These are phyloP conservation scores for Xylaria sp. DNA, from an alignment of 495 filamentous ascomycete species.

Conservation along the genomic window DNA sequence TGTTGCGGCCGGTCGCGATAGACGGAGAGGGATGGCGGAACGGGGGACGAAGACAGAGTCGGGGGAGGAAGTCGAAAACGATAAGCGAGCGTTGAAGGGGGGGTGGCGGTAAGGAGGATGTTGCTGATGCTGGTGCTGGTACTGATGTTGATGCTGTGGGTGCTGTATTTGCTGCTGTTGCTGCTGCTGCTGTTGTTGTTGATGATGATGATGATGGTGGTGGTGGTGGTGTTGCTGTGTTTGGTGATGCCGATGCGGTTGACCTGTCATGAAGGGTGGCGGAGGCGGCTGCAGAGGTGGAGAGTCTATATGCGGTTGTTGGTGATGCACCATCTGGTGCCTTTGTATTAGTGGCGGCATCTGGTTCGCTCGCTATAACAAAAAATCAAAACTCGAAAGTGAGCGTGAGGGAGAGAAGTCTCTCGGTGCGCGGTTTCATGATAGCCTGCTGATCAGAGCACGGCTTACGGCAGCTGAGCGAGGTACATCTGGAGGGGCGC, in stretches of 20 bases:
- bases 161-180: not conserved
- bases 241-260: constrained; percentile 27
- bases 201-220: no score
- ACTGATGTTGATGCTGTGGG: not conserved
- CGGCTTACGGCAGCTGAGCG: constrained; percentile 40
- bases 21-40: constrained; percentile 49
- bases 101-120: constrained; percentile 12
- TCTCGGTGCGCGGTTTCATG: constrained; percentile 41
- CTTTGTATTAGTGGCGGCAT: constrained; percentile 56
- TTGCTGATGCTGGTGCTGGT: not conserved
- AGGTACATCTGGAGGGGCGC: constrained; percentile 39
- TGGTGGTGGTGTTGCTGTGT: not conserved
- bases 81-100: constrained; percentile 27
- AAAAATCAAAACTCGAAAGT: constrained; percentile 30
- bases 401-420: constrained; percentile 30
- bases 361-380: constrained; percentile 31
- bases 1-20: constrained; percentile 39
- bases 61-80: constrained; percentile 28
- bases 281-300: constrained; percentile 42
- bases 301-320: constrained; percentile 44
- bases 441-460: constrained; percentile 49
- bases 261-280: constrained; percentile 36
- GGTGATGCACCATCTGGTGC: constrained; percentile 56
- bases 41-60: constrained; percentile 37
- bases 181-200: not conserved